A percentile compares a stretch with the other conserved stretches of the same genome.
These are phyloP conservation scores for Microbotryum saponariae DNA, from an alignment of 1,284 basidiomycete genomes.

Conservation along the genomic window DNA sequence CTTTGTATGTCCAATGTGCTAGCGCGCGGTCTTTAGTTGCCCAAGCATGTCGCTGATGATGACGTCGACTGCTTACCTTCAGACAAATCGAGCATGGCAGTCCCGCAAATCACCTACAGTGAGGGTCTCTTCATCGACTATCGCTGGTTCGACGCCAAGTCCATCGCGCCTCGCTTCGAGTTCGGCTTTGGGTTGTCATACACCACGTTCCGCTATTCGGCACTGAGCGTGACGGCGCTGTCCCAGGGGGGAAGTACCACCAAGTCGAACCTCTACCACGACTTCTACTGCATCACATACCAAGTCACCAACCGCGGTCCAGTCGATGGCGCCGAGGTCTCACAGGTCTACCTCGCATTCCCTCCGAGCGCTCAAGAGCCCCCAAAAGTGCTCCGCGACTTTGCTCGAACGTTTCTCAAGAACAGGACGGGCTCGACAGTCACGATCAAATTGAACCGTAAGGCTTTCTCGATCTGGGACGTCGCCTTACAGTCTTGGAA, in stretches of 20 bases:
- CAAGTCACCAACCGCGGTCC: slow-evolving; percentile 45
- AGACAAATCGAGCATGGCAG: not conserved
- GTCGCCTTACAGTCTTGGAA: slow-evolving; percentile 41
- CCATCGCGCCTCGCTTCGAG: slow-evolving; percentile 44
- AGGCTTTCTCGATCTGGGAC: slow-evolving; percentile 45
- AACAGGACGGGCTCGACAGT: slow-evolving; percentile 38
- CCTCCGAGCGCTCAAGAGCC: slow-evolving; percentile 41
- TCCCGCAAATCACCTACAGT: slow-evolving; percentile 4
- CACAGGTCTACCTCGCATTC: slow-evolving; percentile 45
- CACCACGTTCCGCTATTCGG: slow-evolving; percentile 42
- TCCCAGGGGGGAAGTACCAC: not conserved
- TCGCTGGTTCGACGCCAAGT: slow-evolving; percentile 41
- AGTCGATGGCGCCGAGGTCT: slow-evolving; percentile 43
- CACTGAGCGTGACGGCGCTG: slow-evolving; percentile 34
- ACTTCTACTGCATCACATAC: slow-evolving; percentile 40
- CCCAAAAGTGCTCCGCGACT: slow-evolving; percentile 36
- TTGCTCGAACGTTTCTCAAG: slow-evolving; percentile 37
- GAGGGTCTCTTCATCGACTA: slow-evolving; percentile 55
- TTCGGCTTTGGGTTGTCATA: slow-evolving; percentile 48
- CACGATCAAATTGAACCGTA: slow-evolving; percentile 42
- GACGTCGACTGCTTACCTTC: slow-evolving; percentile 28
- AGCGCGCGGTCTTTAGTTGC: too few relatives aligned
- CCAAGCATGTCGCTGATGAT: slow-evolving; percentile 10
- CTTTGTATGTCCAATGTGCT: not conserved
- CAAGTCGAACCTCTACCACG: slow-evolving; percentile 38